Base-by-base conservation (phyloP, 257 asterid species). In the Osmanthus fragrans region DNA sequence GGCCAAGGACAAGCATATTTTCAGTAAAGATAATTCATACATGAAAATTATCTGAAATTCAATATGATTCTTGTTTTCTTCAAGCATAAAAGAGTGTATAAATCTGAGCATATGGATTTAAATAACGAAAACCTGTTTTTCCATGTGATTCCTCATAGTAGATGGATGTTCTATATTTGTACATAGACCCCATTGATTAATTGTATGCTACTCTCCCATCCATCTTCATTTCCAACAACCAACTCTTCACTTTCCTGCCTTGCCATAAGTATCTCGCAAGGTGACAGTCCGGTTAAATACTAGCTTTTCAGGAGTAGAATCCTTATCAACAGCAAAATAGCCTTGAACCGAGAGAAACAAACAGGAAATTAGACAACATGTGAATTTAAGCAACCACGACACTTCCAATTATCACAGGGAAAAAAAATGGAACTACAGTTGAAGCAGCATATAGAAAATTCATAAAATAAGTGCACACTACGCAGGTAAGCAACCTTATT, bases 241-340 rank as follows among this genome's bases (percentile, higher is more conserved):
- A 56, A 15, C 75, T 58, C 37, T 33, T 88, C 85, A 91, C 87
- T 93, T 91, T 32, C 91, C 94, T 73, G 77, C 87, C 89, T 89
- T 90, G 2, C 83, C 85, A 76, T 86, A 90, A 75, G 82, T 89
- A 73, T 90, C 98, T 9, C 97, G 85, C 82, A 91, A 81, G 2
- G 96, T 93, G 29, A 93, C 97, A 13, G 92, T 89, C 49, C 97
- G 89, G 73, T 93, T 91, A 63, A 91, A 91, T 60, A 93, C 91
- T 29, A 88, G 89, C 83, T 89, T 90, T 66, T 84, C 93, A 66
- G 96, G 73, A 19, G 88, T 72, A 2, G 96, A 91, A 81, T 91
- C 93, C 78, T 78, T 82, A 75, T 93, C 98, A 33, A 88, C 94
- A 36, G 76, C 88, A 77, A 91, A 93, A 84, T 93, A 93, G 72